phyloP scores from a whole-genome alignment of 2,329 filamentous ascomycete species.

The Aspergillus sp. region DNA sequence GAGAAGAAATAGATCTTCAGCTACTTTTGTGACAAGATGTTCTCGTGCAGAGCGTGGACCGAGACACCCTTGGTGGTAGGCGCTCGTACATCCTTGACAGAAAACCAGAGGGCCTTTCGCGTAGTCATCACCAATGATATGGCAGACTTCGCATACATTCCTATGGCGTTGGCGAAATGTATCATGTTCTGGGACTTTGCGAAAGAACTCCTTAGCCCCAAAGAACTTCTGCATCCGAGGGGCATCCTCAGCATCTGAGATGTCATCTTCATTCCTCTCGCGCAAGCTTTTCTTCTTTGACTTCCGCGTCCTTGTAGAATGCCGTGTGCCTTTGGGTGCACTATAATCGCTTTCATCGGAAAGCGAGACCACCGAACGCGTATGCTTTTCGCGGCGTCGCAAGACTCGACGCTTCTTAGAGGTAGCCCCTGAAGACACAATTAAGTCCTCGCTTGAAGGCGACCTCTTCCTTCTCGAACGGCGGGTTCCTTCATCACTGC shows the following conservation, averaged over 20 bases:
- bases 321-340: constrained; percentile 24
- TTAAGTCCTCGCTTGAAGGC: constrained; percentile 28
- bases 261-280: constrained; percentile 43
- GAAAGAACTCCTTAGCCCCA: constrained; percentile 74
- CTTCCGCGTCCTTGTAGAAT: constrained; percentile 35
- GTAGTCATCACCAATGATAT: constrained; percentile 52
- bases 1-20: constrained; percentile 73
- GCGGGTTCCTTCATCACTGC: constrained; percentile 22
- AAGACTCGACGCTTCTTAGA: constrained; percentile 18
- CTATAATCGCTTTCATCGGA: constrained; percentile 6
- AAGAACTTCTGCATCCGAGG: constrained; percentile 47
- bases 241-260: constrained; percentile 49
- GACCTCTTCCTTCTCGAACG: background rate
- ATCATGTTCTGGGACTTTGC: constrained; percentile 60
- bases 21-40: constrained; percentile 87
- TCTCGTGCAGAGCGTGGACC: constrained; percentile 72
- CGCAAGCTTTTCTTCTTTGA: constrained; percentile 43
- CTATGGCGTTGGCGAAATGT: constrained; percentile 72
- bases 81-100: constrained; percentile 86
- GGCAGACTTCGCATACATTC: constrained; percentile 71
- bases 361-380: constrained; percentile 12
- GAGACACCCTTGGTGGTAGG: constrained; percentile 82
- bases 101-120: constrained; percentile 72
- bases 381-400: constrained; percentile 10
- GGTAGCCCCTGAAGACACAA: constrained; percentile 15